Evolutionary conservation across 225 moss, liverwort and hornwort genomes (phyloP).

Genomic region (Polytrichum commune): DNA sequence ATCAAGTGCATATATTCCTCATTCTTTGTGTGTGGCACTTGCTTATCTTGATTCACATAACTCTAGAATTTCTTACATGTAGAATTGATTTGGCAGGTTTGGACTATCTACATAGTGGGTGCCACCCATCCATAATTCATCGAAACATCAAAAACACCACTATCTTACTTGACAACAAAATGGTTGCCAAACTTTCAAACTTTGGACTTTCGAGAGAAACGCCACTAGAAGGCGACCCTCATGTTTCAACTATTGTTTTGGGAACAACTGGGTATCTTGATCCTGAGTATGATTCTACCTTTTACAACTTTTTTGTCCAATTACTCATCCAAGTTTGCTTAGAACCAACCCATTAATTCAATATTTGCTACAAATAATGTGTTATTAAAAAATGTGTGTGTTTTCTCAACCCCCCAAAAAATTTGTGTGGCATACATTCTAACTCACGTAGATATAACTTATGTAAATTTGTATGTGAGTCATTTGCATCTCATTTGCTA

Average conservation of each 20-base stretch:
- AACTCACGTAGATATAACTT: background rate
- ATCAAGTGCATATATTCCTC: background rate
- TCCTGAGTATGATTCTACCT: slow-evolving; percentile 47
- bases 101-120: slow-evolving; percentile 59
- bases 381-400: too few species aligned
- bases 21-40: background rate
- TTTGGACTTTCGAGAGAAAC: slow-evolving; percentile 48
- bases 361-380: background rate
- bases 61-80: background rate
- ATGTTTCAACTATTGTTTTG: slow-evolving; percentile 39
- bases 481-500: too few species aligned
- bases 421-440: background rate
- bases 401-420: too few species aligned
- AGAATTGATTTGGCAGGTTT: slow-evolving; percentile 24
- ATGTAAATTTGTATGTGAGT: background rate
- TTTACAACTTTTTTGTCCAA: background rate
- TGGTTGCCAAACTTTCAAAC: slow-evolving; percentile 44
- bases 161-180: slow-evolving; percentile 33
- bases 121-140: slow-evolving; percentile 52
- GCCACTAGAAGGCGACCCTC: slow-evolving; percentile 13
- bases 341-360: background rate
- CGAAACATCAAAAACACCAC: slow-evolving; percentile 72
- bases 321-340: background rate
- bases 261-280: slow-evolving; percentile 74
- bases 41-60: background rate